These are phyloP conservation scores for Verticillium nubilum DNA, from an alignment of 2,329 filamentous ascomycete species.

Conservation along the genomic window DNA sequence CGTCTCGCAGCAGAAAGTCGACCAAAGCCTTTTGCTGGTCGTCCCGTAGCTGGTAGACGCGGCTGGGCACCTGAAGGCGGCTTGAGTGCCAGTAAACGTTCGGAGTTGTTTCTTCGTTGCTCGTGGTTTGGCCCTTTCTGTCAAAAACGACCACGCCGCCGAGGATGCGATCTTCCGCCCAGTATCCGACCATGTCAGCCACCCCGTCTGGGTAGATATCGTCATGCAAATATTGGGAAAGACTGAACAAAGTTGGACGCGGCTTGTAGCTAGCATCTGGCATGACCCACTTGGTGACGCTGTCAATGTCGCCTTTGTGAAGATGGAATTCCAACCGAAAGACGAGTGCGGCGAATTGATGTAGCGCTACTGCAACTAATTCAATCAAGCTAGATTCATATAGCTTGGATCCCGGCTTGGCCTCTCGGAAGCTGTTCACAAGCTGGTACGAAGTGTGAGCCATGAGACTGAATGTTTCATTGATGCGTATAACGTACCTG, in stretches of 20 bases:
- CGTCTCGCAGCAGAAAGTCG: background rate
- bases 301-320: background rate
- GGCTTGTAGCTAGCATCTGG: background rate
- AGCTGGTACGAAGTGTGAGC: background rate
- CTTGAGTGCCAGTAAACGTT: too few relatives aligned
- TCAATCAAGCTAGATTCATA: background rate
- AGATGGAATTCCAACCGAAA: background rate
- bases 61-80: too few relatives aligned
- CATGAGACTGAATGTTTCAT: too few relatives aligned
- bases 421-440: background rate
- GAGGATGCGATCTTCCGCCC: slow-evolving; percentile 17
- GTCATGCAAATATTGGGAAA: slow-evolving; percentile 10
- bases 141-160: slow-evolving; percentile 18
- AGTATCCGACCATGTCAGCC: slow-evolving; percentile 18
- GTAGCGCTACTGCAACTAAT: background rate
- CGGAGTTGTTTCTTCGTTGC: too few relatives aligned
- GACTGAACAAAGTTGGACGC: slow-evolving; percentile 11
- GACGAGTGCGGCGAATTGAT: background rate
- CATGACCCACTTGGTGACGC: background rate
- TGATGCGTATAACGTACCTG: too few relatives aligned
- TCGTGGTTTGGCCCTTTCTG: slow-evolving; percentile 2
- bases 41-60: background rate
- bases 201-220: slow-evolving; percentile 14
- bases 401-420: background rate
- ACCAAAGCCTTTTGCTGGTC: background rate